These are phyloP conservation scores for Rhododendron simsii DNA, from an alignment of 148 eudicot species.

Conservation along the genomic window DNA sequence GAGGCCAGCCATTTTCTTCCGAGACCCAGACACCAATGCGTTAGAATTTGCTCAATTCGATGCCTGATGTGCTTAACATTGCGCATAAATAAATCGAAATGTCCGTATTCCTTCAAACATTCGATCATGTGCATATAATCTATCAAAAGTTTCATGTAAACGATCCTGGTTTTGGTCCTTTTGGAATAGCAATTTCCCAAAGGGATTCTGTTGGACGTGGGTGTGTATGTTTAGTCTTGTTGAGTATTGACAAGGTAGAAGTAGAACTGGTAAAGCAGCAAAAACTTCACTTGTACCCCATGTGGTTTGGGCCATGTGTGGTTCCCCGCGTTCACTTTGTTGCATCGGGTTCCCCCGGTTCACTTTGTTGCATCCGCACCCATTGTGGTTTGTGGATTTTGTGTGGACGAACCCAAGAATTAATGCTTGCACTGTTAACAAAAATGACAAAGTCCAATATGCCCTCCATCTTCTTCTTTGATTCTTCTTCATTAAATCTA, in stretches of 20 bases:
- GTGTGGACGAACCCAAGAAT: no score
- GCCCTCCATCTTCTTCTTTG: no score
- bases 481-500: no score
- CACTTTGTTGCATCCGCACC: no score
- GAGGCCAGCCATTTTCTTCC: conserved; percentile 84
- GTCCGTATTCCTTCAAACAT: neutral
- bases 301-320: no score
- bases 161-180: neutral
- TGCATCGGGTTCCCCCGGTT: no score
- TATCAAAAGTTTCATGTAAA: neutral
- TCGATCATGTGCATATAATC: neutral
- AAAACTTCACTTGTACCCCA: neutral
- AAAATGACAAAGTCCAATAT: no score
- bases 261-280: neutral
- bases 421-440: no score
- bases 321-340: no score
- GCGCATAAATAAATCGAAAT: neutral
- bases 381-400: no score
- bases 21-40: conserved; percentile 94
- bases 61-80: neutral
- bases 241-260: neutral
- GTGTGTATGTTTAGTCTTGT: neutral
- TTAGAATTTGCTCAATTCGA: conserved; percentile 84
- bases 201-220: neutral
- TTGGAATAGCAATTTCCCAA: neutral